phyloP scores from a whole-genome alignment of 371 early-diverging fungal species.

The Syncephalastrum monosporum region DNA sequence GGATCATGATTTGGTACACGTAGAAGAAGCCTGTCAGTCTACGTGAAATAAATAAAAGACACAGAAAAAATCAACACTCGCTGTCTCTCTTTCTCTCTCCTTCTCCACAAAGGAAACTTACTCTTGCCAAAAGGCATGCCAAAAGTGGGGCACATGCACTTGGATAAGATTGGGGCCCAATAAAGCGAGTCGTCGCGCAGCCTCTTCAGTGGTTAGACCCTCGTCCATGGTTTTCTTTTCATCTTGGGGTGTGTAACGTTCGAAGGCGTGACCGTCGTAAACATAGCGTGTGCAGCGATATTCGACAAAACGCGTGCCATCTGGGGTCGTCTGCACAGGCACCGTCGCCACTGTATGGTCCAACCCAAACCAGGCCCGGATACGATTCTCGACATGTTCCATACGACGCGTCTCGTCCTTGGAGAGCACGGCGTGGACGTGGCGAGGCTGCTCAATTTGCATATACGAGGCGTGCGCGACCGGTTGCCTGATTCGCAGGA shows the following conservation, averaged over 20 bases:
- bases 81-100: too few relatives aligned
- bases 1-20: conserved; percentile 70
- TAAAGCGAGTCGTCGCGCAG: conserved; percentile 45
- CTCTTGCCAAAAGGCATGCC: conserved; percentile 57
- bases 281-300: conserved; percentile 75
- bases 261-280: conserved; percentile 38
- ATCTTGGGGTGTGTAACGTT: conserved; percentile 43
- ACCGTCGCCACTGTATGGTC: conserved; percentile 24
- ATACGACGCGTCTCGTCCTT: conserved; percentile 16
- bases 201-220: conserved; percentile 50
- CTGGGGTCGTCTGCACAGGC: conserved; percentile 27
- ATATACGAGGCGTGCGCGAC: conserved; percentile 46
- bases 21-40: conserved; percentile 68
- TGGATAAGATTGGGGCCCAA: conserved; percentile 68
- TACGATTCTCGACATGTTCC: not conserved
- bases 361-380: conserved; percentile 17
- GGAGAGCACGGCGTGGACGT: conserved; percentile 48
- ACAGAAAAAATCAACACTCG: not conserved
- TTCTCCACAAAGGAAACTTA: conserved; percentile 7
- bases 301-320: conserved; percentile 51
- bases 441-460: conserved; percentile 57
- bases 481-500: conserved; percentile 50
- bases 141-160: conserved; percentile 51
- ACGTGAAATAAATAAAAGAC: not conserved
- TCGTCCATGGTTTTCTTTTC: conserved; percentile 29